A percentile compares a stretch with the other conserved stretches of the same genome.
Conservation (phyloP, 371 early-diverging fungal genomes). For the Mucor irregularis region DNA sequence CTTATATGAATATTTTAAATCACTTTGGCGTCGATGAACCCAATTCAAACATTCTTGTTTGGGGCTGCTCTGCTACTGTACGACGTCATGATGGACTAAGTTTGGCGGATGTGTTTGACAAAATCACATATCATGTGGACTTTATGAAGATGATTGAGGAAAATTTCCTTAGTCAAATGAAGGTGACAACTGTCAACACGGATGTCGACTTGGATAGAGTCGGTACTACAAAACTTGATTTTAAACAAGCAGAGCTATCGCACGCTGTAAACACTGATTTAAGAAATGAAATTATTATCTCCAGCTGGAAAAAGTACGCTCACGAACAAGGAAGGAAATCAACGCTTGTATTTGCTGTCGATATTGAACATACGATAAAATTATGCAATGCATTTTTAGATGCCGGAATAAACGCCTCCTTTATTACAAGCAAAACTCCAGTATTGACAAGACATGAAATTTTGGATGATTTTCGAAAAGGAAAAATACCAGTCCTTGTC, state of each 20-base stretch:
- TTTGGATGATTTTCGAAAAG: constrained; percentile 60
- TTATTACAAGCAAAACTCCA: constrained; percentile 64
- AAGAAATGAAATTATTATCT: constrained; percentile 72
- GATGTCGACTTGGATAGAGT: constrained; percentile 57
- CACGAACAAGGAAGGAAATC: constrained; percentile 31
- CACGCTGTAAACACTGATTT: constrained; percentile 61
- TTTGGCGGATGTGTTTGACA: constrained; percentile 70
- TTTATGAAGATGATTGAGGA: constrained; percentile 84
- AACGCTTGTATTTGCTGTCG: constrained; percentile 89
- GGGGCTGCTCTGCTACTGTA: constrained; percentile 95
- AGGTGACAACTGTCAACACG: constrained; percentile 68
- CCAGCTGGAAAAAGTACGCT: constrained; percentile 62
- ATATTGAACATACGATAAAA: constrained; percentile 71
- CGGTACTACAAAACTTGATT: constrained; percentile 60
- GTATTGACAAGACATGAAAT: constrained; percentile 53
- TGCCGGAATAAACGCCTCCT: constrained; percentile 63
- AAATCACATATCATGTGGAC: constrained; percentile 74
- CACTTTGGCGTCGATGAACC: constrained; percentile 61
- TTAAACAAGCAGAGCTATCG: constrained; percentile 55
- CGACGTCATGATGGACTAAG: constrained; percentile 81
- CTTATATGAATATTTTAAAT: constrained; percentile 71
- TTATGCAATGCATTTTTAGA: constrained; percentile 61
- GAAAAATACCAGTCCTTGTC: constrained; percentile 79
- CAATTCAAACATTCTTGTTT: constrained; percentile 65
- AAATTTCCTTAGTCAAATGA: constrained; percentile 46